phyloP scores from a whole-genome alignment of 129 eudicot species.

The Flaveria linearis region DNA sequence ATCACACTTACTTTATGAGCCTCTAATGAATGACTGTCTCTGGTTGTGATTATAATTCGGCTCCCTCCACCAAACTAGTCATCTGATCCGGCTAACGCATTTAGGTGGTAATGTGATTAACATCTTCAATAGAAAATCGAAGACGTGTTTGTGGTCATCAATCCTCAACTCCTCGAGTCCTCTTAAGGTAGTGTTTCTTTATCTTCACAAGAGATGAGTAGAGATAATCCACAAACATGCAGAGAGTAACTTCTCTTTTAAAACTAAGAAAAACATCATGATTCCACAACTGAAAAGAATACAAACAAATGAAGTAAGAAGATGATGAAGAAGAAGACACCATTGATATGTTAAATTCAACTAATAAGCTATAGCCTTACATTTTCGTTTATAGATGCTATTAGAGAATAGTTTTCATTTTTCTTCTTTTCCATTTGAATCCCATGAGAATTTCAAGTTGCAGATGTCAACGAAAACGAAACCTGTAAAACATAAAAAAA shows the following conservation, averaged over 20 bases:
- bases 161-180: too few relatives aligned
- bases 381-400: not conserved
- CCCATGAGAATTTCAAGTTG: not conserved
- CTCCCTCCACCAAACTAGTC: not conserved
- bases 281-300: not conserved
- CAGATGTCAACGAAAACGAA: not conserved
- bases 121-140: too few relatives aligned
- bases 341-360: not conserved
- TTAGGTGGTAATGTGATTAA: not conserved
- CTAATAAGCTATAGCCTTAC: not conserved
- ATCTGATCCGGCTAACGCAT: not conserved
- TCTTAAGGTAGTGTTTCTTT: too few relatives aligned
- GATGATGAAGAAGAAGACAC: not conserved
- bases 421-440: not conserved
- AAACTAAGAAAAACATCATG: slow-evolving; percentile 17
- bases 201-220: not conserved
- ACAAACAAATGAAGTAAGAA: not conserved
- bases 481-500: not conserved
- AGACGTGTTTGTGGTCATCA: too few relatives aligned
- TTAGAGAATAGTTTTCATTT: not conserved
- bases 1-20: not conserved
- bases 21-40: not conserved
- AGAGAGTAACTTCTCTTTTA: not conserved
- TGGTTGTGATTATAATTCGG: slow-evolving; percentile 12
- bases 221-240: not conserved